Percentiles rank a stretch among this genome's conserved stretches.
These are phyloP conservation scores for Moesziomyces globuligerus DNA, from an alignment of 1,284 basidiomycete genomes.

Conservation along the genomic window DNA sequence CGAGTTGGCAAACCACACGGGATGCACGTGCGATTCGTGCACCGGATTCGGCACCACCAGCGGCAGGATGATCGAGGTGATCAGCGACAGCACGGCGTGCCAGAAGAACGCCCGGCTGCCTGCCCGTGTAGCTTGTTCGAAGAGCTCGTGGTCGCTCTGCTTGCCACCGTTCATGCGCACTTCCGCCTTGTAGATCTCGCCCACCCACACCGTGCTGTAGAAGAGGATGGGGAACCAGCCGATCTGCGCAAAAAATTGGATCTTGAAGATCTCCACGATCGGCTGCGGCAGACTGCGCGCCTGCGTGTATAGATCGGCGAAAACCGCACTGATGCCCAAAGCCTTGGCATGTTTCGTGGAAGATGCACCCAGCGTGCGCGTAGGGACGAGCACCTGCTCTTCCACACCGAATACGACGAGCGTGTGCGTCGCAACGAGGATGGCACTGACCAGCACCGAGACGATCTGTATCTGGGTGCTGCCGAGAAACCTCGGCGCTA, in stretches of 20 bases:
- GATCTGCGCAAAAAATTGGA: constrained; percentile 62
- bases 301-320: constrained; percentile 38
- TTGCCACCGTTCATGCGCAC: constrained; percentile 29
- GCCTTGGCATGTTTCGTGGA: constrained; percentile 3
- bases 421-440: constrained; percentile 53
- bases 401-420: constrained; percentile 36
- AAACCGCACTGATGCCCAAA: constrained; percentile 6
- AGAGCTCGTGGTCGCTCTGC: constrained; percentile 42
- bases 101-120: constrained; percentile 85
- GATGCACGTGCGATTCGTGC: constrained; percentile 11
- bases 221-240: constrained; percentile 63
- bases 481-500: constrained; percentile 30
- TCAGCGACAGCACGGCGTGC: constrained; percentile 77
- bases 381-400: constrained; percentile 40
- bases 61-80: constrained; percentile 78
- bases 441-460: constrained; percentile 37
- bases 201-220: constrained; percentile 61
- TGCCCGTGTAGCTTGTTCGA: constrained; percentile 77
- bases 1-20: constrained; percentile 15
- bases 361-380: background rate
- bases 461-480: constrained; percentile 49
- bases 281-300: constrained; percentile 40
- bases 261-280: constrained; percentile 54
- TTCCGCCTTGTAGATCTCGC: constrained; percentile 57
- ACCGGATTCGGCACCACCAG: constrained; percentile 72